Evolutionary conservation across 345 rosid genomes (phyloP), one percentile per base, ranked within the genome.

Genomic region (Erysimum cheiranthoides): DNA sequence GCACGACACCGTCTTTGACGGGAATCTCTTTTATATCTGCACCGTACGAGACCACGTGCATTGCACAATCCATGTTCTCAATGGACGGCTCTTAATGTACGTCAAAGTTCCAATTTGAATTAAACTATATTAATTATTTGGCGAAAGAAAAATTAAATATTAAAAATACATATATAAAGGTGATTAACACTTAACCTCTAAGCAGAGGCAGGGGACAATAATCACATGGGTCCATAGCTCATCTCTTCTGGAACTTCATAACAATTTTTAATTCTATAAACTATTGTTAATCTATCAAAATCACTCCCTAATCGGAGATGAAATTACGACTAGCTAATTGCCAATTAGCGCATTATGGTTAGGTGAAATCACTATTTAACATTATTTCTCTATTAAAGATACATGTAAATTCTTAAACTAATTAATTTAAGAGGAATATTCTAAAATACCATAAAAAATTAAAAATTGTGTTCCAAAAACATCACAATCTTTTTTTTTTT

Each of bases 181-280:
- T 60, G 4, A 30, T 61, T 32, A 69, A 61, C 70, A 76, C 43
- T 63, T 70, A 70, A 70, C 75, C 80, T 70, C 75, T 77, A 63
- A 70, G 71, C 66, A 70, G 66, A 70, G 17, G 75, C 75, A 54
- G 80, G 71, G 71, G 75, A 77, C 80, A 77, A 53, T 54, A 35
- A 36, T 63, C 80, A 77, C 80, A 63, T 77, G 80, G 80, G 75
- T 63, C 66, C 75, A 54, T 67, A 70, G 61, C 76, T 77, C 67
- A 63, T 65, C 12, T 47, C 60, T 70, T 77, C 80, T 77, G 76
- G 75, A 70, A 77, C 66, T 70, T 70, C 18, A 45, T 7, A 2
- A 35, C 13, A 21, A n/a, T 34, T 62, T 60, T 53, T 34, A 54
- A 45, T 61, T 53, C 43, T 32, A 43, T 53, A 62, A 54, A 36